Conservation (phyloP, 306 rosid genomes). For the Ormosia emarginata region DNA sequence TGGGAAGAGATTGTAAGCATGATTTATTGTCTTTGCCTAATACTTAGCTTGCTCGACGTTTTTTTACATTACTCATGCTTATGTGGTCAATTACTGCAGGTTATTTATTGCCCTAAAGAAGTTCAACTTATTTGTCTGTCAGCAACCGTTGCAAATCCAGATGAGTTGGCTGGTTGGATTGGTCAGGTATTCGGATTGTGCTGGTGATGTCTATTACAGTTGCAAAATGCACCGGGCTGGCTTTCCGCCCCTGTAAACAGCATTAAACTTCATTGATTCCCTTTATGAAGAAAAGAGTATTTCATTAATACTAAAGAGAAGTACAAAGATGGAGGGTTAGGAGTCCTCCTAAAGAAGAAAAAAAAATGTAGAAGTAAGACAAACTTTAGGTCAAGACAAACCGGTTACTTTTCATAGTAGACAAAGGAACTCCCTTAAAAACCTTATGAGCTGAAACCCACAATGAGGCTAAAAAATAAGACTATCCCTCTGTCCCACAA, state of each 20-base stretch:
- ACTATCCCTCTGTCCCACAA: not conserved
- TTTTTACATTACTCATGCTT: slow-evolving; percentile 3
- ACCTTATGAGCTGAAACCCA: not conserved
- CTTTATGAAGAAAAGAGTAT: not conserved
- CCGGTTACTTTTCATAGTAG: not conserved
- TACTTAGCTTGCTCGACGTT: slow-evolving; percentile 18
- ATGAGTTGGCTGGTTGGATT: slow-evolving; percentile 97
- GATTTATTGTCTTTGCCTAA: slow-evolving; percentile 1
- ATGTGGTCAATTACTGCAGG: slow-evolving; percentile 43
- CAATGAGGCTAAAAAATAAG: not conserved
- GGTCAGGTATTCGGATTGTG: slow-evolving; percentile 66
- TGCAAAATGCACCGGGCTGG: not conserved
- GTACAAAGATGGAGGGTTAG: not conserved
- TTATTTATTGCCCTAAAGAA: slow-evolving; percentile 80
- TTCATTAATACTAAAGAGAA: not conserved
- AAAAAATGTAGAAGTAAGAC: not conserved
- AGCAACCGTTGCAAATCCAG: slow-evolving; percentile 94
- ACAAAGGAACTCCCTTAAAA: not conserved
- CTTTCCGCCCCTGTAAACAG: not conserved
- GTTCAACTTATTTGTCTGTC: slow-evolving; percentile 89
- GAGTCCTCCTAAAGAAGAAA: not conserved
- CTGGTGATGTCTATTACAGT: slow-evolving; percentile 6
- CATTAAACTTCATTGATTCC: not conserved
- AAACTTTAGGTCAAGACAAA: not conserved
- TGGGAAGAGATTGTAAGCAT: slow-evolving; percentile 95